These are phyloP conservation scores for Phytophthora chlamydospora DNA, from an alignment of 352 stramenopile species.

Conservation along the genomic window DNA sequence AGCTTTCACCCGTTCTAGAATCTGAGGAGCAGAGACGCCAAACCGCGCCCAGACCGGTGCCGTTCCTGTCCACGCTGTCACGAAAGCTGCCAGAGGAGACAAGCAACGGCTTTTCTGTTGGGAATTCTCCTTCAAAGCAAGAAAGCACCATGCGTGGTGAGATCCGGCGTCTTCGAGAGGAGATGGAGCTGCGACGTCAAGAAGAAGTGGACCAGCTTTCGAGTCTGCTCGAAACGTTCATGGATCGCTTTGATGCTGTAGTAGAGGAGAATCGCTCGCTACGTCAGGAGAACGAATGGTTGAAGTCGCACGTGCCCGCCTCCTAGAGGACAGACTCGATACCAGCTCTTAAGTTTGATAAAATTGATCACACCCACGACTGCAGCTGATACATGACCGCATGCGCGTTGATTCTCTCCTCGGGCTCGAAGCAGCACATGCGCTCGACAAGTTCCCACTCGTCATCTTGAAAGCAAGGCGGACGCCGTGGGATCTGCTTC, in stretches of 20 bases:
- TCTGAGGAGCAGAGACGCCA: constrained; percentile 6
- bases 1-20: constrained; percentile 5
- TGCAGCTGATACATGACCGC: neutral
- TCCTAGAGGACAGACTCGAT: constrained; percentile 13
- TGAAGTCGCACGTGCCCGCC: constrained; percentile 41
- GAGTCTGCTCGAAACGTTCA: constrained; percentile 38
- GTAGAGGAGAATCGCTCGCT: constrained; percentile 46
- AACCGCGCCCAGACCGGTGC: constrained; percentile 16
- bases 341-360: constrained; percentile 10
- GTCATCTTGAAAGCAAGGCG: neutral
- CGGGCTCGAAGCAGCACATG: constrained; percentile 19
- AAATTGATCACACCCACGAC: constrained; percentile 4
- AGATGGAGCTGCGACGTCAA: constrained; percentile 46
- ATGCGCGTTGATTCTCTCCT: constrained; percentile 2
- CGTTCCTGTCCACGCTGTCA: constrained; percentile 24
- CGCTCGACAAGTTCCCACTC: constrained; percentile 9
- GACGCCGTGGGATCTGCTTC: constrained; percentile 1
- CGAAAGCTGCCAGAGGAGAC: constrained; percentile 9
- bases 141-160: constrained; percentile 32
- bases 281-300: constrained; percentile 47
- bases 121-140: constrained; percentile 12
- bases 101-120: neutral
- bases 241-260: constrained; percentile 46
- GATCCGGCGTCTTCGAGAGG: constrained; percentile 43
- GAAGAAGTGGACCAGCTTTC: constrained; percentile 47